phyloP scores from a whole-genome alignment of 768 basidiomycete species.

The Panaeolus cyanescens region DNA sequence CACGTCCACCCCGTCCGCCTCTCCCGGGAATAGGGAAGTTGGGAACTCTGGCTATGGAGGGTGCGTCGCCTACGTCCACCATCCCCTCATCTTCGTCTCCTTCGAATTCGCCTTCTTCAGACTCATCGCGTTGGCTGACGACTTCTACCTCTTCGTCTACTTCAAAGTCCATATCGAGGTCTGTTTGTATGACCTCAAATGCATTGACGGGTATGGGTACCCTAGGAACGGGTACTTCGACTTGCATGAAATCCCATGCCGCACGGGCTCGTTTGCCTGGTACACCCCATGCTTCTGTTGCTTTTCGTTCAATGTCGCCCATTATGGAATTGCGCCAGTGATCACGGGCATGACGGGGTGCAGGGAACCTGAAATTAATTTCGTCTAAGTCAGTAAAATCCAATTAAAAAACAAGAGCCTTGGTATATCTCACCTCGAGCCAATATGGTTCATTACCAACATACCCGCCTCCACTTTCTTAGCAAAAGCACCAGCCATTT shows the following conservation, averaged over 20 bases:
- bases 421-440: conserved; percentile 51
- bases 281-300: conserved; percentile 57
- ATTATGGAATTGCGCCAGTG: conserved; percentile 46
- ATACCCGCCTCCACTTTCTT: conserved; percentile 55
- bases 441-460: conserved; percentile 79
- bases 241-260: conserved; percentile 59
- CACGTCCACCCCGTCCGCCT: not conserved
- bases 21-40: not conserved
- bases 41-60: not conserved
- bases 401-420: conserved; percentile 4
- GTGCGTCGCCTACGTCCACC: not conserved
- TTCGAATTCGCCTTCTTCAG: not conserved
- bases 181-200: not conserved
- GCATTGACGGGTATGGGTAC: not conserved
- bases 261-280: conserved; percentile 43
- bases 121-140: not conserved
- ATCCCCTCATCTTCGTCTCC: not conserved
- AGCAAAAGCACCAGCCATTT: conserved; percentile 79
- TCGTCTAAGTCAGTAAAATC: not conserved
- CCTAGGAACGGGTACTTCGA: conserved; percentile 34
- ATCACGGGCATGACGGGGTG: conserved; percentile 40
- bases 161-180: not conserved
- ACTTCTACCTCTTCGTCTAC: not conserved
- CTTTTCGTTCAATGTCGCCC: conserved; percentile 62
- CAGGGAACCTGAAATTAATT: conserved; percentile 50